phyloP scores from a whole-genome alignment of 2,329 filamentous ascomycete species.

The Sphaceloma murrayae region DNA sequence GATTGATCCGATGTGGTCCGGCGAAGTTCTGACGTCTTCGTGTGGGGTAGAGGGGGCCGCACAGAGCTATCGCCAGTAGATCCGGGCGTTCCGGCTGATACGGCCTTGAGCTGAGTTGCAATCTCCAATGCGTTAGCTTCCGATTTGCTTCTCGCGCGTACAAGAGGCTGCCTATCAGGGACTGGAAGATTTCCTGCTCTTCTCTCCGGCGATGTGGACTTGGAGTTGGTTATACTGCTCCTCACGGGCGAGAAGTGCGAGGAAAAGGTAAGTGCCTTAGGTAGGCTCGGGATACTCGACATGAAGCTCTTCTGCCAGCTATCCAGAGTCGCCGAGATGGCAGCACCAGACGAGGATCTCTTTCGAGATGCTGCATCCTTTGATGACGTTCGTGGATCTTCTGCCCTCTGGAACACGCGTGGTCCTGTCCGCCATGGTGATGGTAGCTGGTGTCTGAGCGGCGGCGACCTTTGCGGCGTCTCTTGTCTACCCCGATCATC shows the following conservation, averaged over 20 bases:
- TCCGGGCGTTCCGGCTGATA: constrained; percentile 4
- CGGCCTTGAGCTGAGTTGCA: background rate
- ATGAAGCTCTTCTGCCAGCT: constrained; percentile 25
- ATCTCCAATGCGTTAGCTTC: constrained; percentile 2
- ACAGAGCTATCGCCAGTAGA: background rate
- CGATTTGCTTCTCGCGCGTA: constrained; percentile 9
- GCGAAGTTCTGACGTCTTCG: constrained; percentile 34
- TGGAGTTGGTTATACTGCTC: constrained; percentile 10
- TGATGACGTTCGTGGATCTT: constrained; percentile 31
- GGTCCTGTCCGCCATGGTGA: constrained; percentile 38
- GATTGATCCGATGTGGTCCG: constrained; percentile 69
- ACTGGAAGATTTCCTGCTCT: background rate
- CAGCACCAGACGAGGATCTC: constrained; percentile 26
- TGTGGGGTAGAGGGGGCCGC: constrained; percentile 8
- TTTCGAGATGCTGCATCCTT: constrained; percentile 34
- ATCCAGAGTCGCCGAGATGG: constrained; percentile 18
- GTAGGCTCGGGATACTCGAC: constrained; percentile 24
- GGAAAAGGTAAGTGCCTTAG: constrained; percentile 25
- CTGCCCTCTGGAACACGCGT: constrained; percentile 30
- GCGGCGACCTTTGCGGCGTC: background rate
- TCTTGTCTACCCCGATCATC: constrained; percentile 10
- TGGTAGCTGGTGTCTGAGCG: constrained; percentile 26
- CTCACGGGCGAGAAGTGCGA: constrained; percentile 22
- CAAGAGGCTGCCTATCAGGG: background rate
- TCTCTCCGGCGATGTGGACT: constrained; percentile 4